Conservation (phyloP, 345 rosid genomes). For the Murraya paniculata region DNA sequence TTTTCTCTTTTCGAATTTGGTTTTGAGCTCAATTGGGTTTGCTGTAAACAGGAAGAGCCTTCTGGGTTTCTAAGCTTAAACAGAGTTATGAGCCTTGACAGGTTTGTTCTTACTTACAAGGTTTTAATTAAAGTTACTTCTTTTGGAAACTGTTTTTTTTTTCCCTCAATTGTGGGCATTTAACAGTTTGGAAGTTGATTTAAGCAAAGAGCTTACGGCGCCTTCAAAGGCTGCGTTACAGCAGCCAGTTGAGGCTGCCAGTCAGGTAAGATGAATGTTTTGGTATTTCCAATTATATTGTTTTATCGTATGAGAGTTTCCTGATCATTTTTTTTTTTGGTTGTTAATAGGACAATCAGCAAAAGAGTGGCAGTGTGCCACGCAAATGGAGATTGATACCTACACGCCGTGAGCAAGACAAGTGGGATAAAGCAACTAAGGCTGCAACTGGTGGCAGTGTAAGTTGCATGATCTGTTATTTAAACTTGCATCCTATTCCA, state of each 20-base stretch:
- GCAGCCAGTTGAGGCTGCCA: constrained; percentile 28
- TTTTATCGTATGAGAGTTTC: background rate
- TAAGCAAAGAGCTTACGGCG: constrained; percentile 67
- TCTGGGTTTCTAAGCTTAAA: constrained; percentile 86
- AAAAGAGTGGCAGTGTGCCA: constrained; percentile 29
- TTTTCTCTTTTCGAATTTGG: background rate
- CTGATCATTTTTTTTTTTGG: background rate
- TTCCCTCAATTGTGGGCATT: constrained; percentile 14
- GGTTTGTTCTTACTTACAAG: constrained; percentile 37
- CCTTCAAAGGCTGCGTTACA: constrained; percentile 39
- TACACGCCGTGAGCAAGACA: constrained; percentile 83
- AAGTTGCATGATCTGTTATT: constrained; percentile 23
- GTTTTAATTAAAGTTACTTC: constrained; percentile 13
- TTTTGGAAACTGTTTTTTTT: background rate
- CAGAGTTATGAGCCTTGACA: constrained; percentile 87
- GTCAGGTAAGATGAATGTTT: constrained; percentile 35
- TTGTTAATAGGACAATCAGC: constrained; percentile 14
- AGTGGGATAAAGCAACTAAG: constrained; percentile 92
- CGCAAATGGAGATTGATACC: constrained; percentile 70
- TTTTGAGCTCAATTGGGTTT: background rate
- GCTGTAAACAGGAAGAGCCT: constrained; percentile 58
- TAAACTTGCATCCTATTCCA: constrained; percentile 4
- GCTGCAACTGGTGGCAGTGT: constrained; percentile 89
- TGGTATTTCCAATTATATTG: background rate
- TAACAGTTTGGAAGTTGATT: constrained; percentile 75